phyloP scores from a whole-genome alignment of 495 filamentous ascomycete genomes.

The Astrocystis sublimbata region DNA sequence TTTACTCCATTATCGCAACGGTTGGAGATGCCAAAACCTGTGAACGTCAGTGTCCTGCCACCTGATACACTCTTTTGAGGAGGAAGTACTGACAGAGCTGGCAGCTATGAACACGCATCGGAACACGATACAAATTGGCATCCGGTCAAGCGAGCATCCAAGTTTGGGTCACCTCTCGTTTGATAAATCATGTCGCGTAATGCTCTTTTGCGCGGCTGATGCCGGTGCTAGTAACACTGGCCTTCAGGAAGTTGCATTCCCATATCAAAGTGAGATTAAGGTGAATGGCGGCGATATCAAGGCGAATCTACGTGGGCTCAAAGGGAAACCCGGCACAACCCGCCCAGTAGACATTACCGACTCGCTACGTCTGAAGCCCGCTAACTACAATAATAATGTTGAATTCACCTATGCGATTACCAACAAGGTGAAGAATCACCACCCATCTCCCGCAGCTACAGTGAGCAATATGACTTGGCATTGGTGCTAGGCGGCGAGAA shows the following conservation, averaged over 20 bases:
- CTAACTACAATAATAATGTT: slow-evolving; percentile 72
- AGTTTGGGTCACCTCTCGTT: slow-evolving; percentile 49
- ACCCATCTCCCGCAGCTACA: slow-evolving; percentile 21
- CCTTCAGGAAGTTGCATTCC: slow-evolving; percentile 80
- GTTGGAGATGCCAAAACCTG: slow-evolving; percentile 65
- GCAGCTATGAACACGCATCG: slow-evolving; percentile 62
- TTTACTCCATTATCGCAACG: slow-evolving; percentile 63
- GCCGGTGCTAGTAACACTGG: too few species aligned
- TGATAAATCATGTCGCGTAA: slow-evolving; percentile 61
- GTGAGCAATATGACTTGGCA: slow-evolving; percentile 27
- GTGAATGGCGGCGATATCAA: slow-evolving; percentile 86
- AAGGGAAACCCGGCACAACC: slow-evolving; percentile 93
- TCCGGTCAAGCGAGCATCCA: slow-evolving; percentile 54
- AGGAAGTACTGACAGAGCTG: slow-evolving; percentile 4
- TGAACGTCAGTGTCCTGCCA: slow-evolving; percentile 54
- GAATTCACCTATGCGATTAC: slow-evolving; percentile 92
- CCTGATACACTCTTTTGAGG: slow-evolving; percentile 4
- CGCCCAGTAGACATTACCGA: slow-evolving; percentile 87
- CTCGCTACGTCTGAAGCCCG: slow-evolving; percentile 63
- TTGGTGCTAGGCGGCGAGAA: slow-evolving; percentile 15
- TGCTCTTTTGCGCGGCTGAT: slow-evolving; percentile 78
- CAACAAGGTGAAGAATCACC: slow-evolving; percentile 59
- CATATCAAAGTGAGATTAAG: slow-evolving; percentile 87
- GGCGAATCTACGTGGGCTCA: slow-evolving; percentile 85
- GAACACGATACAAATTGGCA: slow-evolving; percentile 51